These are phyloP conservation scores for Talaromyces stipitatus DNA, from an alignment of 495 filamentous ascomycete species.

Conservation along the genomic window DNA sequence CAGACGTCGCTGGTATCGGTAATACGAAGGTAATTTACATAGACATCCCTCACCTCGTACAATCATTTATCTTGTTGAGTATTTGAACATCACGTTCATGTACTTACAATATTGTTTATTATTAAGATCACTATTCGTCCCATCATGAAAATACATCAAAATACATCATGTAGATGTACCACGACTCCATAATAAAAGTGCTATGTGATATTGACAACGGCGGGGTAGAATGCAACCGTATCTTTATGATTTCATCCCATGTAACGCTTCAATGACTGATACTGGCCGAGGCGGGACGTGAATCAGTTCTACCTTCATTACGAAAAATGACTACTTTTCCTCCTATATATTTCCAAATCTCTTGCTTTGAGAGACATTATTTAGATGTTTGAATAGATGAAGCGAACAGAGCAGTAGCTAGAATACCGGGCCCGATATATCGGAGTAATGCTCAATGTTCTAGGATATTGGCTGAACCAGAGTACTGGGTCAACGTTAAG, in stretches of 20 bases:
- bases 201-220: background rate
- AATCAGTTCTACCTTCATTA: background rate
- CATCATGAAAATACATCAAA: background rate
- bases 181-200: background rate
- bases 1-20: background rate
- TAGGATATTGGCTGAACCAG: background rate
- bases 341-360: too few species aligned
- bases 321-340: too few species aligned
- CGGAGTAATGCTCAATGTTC: background rate
- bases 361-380: too few species aligned
- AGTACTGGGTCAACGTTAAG: background rate
- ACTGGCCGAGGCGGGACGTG: too few species aligned
- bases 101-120: too few species aligned
- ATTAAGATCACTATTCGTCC: background rate
- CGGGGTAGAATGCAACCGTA: conserved; percentile 2
- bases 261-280: background rate
- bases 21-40: background rate
- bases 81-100: too few species aligned
- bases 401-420: background rate
- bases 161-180: background rate
- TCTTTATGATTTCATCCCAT: background rate
- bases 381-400: too few species aligned
- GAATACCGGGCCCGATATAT: background rate
- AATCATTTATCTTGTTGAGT: too few species aligned
- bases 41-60: background rate